Evolutionary conservation across 257 asterid genomes (phyloP).

Genomic region (Cynanchum wilfordii): DNA sequence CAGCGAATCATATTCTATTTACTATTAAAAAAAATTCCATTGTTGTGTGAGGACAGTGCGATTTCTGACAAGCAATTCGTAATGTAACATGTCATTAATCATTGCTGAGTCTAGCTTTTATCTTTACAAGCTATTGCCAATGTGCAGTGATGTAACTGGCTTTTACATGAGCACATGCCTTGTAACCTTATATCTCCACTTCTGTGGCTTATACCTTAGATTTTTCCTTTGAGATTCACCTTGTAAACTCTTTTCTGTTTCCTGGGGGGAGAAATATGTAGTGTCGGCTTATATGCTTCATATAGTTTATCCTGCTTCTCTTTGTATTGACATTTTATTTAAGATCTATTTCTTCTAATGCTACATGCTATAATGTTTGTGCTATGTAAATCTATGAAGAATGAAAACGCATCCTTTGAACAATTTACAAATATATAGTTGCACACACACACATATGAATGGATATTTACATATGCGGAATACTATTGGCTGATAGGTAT

Average conservation of each 20-base stretch:
- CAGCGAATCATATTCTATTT: background rate
- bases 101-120: background rate
- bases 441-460: background rate
- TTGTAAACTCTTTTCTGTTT: background rate
- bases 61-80: background rate
- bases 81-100: background rate
- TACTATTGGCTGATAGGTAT: slow-evolving; percentile 60
- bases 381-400: background rate
- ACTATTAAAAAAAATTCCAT: background rate
- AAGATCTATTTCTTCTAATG: background rate
- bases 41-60: background rate
- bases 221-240: background rate
- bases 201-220: background rate
- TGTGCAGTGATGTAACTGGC: background rate
- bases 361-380: background rate
- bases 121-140: background rate
- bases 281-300: background rate
- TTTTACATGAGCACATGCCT: background rate
- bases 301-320: background rate
- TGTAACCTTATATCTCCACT: background rate
- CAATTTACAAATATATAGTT: too few relatives aligned
- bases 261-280: background rate
- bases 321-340: background rate
- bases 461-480: background rate
- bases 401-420: background rate